These are phyloP conservation scores for Mangifera indica DNA, from an alignment of 345 rosid species.

Conservation along the genomic window DNA sequence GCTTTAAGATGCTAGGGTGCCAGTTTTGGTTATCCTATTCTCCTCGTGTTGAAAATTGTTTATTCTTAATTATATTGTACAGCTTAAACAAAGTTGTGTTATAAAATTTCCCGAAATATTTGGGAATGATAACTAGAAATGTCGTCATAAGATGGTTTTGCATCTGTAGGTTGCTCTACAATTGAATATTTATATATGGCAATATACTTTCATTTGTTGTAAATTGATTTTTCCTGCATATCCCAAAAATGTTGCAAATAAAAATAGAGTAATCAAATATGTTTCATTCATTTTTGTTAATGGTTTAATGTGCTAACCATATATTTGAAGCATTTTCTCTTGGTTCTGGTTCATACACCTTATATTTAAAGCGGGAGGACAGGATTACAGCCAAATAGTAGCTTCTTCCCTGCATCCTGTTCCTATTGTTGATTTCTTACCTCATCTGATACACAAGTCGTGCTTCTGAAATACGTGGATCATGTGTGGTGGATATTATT, in stretches of 20 bases:
- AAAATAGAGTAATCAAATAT: not conserved
- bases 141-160: not conserved
- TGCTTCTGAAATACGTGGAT: not conserved
- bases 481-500: too few species aligned
- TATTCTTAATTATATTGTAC: not conserved
- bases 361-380: not conserved
- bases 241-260: not conserved
- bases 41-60: not conserved
- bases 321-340: not conserved
- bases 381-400: not conserved
- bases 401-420: not conserved
- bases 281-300: not conserved
- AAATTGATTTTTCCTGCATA: not conserved
- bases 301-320: not conserved
- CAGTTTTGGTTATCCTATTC: not conserved
- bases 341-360: not conserved
- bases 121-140: not conserved
- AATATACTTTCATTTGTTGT: not conserved
- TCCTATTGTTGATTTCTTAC: not conserved
- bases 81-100: not conserved
- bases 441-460: not conserved
- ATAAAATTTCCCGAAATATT: not conserved
- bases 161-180: not conserved
- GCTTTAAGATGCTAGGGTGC: constrained; percentile 33
- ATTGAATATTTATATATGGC: not conserved